phyloP scores from a whole-genome alignment of 108 stramenopile species.

The Cylindrotheca fusiformis region DNA sequence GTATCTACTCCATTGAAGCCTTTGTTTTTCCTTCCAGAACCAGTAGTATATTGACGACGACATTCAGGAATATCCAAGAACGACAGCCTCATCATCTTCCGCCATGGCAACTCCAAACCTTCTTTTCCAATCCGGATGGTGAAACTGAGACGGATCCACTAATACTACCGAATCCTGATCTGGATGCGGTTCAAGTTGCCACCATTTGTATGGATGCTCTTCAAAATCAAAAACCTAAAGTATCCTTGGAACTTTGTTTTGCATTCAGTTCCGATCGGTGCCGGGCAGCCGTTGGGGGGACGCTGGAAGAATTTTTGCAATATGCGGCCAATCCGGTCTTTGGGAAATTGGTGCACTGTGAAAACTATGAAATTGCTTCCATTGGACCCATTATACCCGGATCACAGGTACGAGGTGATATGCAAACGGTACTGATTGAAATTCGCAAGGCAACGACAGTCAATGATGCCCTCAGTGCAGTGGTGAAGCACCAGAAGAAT shows the following conservation, averaged over 20 bases:
- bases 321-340: slow-evolving; percentile 77
- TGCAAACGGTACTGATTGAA: slow-evolving; percentile 68
- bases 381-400: slow-evolving; percentile 63
- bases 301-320: slow-evolving; percentile 56
- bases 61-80: no score
- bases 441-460: slow-evolving; percentile 18
- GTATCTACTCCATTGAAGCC: no score
- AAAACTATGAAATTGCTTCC: slow-evolving; percentile 37
- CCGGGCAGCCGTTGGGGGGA: slow-evolving; percentile 68
- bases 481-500: background rate
- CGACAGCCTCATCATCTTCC: no score
- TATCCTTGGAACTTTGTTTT: slow-evolving; percentile 52
- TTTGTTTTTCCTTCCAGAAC: no score
- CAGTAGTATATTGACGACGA: no score
- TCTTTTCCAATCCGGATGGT: background rate
- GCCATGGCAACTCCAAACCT: no score
- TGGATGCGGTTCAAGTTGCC: slow-evolving; percentile 10
- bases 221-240: background rate
- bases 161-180: slow-evolving; percentile 2
- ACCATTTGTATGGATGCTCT: slow-evolving; percentile 16
- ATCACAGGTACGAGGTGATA: slow-evolving; percentile 57
- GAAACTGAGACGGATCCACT: background rate
- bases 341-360: slow-evolving; percentile 57
- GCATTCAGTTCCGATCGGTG: slow-evolving; percentile 71
- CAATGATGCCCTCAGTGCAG: background rate